phyloP scores from a whole-genome alignment of 345 rosid genomes.

The Luvunga scandens region DNA sequence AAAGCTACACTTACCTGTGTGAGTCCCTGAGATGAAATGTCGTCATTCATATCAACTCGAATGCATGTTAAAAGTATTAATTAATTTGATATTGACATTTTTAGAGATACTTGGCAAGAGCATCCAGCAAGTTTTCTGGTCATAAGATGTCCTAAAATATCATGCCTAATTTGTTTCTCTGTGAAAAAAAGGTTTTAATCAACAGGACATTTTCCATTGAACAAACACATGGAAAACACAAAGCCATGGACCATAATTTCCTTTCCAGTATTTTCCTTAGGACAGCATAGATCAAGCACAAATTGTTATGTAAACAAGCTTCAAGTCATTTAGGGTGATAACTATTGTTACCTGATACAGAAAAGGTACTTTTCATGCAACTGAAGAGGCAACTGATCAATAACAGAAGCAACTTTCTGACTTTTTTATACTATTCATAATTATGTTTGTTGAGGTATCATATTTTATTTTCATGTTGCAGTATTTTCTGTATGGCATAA shows the following conservation, averaged over 20 bases:
- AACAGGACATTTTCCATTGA: not conserved
- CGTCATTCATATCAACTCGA: slow-evolving; percentile 73
- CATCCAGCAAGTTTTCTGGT: not conserved
- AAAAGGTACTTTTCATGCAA: slow-evolving; percentile 82
- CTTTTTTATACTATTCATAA: too few relatives aligned
- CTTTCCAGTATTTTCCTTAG: not conserved
- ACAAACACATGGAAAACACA: not conserved
- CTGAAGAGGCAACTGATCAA: slow-evolving; percentile 76
- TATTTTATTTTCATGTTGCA: too few relatives aligned
- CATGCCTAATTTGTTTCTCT: not conserved
- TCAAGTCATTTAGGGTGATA: slow-evolving; percentile 7
- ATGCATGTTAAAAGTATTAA: slow-evolving; percentile 42
- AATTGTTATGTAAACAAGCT: not conserved
- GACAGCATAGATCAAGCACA: not conserved
- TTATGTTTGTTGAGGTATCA: too few relatives aligned
- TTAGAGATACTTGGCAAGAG: not conserved
- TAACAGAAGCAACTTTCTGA: slow-evolving; percentile 50
- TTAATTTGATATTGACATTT: slow-evolving; percentile 16
- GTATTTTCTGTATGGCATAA: too few relatives aligned
- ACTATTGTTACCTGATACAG: slow-evolving; percentile 59
- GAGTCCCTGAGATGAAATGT: slow-evolving; percentile 80
- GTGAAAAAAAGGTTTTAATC: not conserved
- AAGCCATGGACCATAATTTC: not conserved
- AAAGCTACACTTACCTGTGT: slow-evolving; percentile 47
- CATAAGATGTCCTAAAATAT: not conserved